Conservation (phyloP, 345 rosid genomes). For the Aquilaria yunnanensis region DNA sequence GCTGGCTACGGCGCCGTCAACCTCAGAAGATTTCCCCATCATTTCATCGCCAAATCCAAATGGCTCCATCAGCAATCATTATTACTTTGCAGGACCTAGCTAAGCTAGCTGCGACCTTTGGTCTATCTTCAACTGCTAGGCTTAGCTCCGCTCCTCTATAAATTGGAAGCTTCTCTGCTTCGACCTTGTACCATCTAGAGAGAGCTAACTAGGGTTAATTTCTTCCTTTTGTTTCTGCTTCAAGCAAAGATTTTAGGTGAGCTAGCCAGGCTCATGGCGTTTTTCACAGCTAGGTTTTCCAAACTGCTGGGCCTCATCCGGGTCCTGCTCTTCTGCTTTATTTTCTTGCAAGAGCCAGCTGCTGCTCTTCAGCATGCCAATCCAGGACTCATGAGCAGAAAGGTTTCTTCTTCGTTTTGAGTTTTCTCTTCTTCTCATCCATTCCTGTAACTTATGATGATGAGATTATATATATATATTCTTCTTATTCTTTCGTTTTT, state of each 20-base stretch:
- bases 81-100: too few species aligned
- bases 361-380: slow-evolving; percentile 20
- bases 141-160: slow-evolving; percentile 17
- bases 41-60: slow-evolving; percentile 26
- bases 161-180: slow-evolving; percentile 11
- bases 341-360: slow-evolving; percentile 28
- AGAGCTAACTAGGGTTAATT: background rate
- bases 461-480: background rate
- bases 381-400: slow-evolving; percentile 18
- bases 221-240: background rate
- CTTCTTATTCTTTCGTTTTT: too few species aligned
- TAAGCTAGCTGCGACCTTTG: background rate
- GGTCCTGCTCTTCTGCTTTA: slow-evolving; percentile 25
- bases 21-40: slow-evolving; percentile 5
- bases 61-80: slow-evolving; percentile 60
- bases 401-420: slow-evolving; percentile 17
- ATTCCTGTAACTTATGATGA: background rate
- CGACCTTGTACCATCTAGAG: background rate
- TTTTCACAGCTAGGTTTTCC: background rate
- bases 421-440: background rate
- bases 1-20: slow-evolving; percentile 33
- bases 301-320: background rate
- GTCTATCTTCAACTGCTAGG: background rate
- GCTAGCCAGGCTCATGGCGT: slow-evolving; percentile 11
- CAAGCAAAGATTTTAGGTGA: too few species aligned